phyloP scores from a whole-genome alignment of 2,329 filamentous ascomycete genomes.

The Fusarium pseudonygamai region DNA sequence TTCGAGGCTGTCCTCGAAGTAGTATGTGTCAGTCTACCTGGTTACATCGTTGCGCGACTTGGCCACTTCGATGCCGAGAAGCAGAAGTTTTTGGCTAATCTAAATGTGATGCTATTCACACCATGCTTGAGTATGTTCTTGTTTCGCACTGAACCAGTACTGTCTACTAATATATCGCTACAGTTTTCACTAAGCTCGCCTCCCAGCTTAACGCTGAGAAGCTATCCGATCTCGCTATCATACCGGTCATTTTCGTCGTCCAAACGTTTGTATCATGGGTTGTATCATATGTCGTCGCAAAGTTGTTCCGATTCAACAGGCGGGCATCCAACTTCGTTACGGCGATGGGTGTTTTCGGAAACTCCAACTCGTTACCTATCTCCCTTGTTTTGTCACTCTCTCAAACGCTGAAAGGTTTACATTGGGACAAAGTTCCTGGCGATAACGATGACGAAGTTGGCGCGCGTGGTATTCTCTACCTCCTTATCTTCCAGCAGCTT shows the following conservation, averaged over 20 bases:
- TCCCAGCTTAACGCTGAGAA: slow-evolving; percentile 94
- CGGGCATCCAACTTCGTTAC: slow-evolving; percentile 93
- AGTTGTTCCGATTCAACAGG: slow-evolving; percentile 81
- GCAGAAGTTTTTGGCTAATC: slow-evolving; percentile 95
- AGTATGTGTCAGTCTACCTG: slow-evolving; percentile 91
- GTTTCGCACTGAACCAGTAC: neutral
- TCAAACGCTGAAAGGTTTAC: slow-evolving; percentile 88
- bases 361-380: slow-evolving; percentile 97
- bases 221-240: slow-evolving; percentile 88
- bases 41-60: slow-evolving; percentile 88
- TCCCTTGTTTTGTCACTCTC: slow-evolving; percentile 94
- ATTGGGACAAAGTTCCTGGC: slow-evolving; percentile 90
- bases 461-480: slow-evolving; percentile 91
- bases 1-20: slow-evolving; percentile 96
- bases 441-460: slow-evolving; percentile 97
- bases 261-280: slow-evolving; percentile 89
- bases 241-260: slow-evolving; percentile 91
- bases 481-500: slow-evolving; percentile 97
- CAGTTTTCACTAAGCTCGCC: slow-evolving; percentile 96
- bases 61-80: slow-evolving; percentile 96
- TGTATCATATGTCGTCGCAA: slow-evolving; percentile 76
- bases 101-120: slow-evolving; percentile 96
- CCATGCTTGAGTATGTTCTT: slow-evolving; percentile 82
- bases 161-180: slow-evolving; percentile 31
- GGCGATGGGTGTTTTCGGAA: slow-evolving; percentile 97